Evolutionary conservation across 768 basidiomycete species (phyloP), one percentile per base, ranked within the genome.

Genomic region (Panellus pusillus): DNA sequence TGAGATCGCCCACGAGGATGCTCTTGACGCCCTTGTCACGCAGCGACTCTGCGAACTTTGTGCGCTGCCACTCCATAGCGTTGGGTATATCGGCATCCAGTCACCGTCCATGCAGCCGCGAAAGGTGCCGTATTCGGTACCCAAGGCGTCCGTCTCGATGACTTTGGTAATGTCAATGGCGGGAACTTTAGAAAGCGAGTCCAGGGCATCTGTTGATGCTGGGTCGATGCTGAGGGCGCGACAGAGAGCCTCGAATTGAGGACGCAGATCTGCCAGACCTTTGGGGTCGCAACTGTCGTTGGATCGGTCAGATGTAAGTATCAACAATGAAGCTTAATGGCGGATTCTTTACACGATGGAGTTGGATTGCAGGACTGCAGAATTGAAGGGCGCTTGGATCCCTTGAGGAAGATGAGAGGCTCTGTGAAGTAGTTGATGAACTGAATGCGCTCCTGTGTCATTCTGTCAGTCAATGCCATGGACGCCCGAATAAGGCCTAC

Each of bases 381-480:
- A 82, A 29, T 75, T 74, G 62, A 91, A 87, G 0, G 90, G 89
- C 0, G 88, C 81, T 24, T 68, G 65, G 54, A 72, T 67, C 24
- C 79, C 80, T 5, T 74, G 66, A 0, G 87, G 84, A 18, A 89
- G 75, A 24, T 76, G 75, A 3, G 87, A 87, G 27, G 78, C 85
- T 58, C 83, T 81, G 45, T 90, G 86, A 7, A 92, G 73, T 27
- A 89, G 65, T 64, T 91, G 87, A 62, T 89, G 88, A 1, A 88
- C 82, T 0, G 89, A 82, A 66, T 92, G 86, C 2, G 82, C 86
- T 9, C 87, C 84, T 87, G 55, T 9, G n/a, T 42, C 19, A 13
- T 24, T 50, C 15, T 52, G 49, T 15, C 32, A 32, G 19, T 31
- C 12, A 8, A n/a, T 7, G 44, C 24, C n/a, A 32, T 4, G 41